Conservation (phyloP, 1,284 basidiomycete genomes). For the Pseudozyma thailandica region DNA sequence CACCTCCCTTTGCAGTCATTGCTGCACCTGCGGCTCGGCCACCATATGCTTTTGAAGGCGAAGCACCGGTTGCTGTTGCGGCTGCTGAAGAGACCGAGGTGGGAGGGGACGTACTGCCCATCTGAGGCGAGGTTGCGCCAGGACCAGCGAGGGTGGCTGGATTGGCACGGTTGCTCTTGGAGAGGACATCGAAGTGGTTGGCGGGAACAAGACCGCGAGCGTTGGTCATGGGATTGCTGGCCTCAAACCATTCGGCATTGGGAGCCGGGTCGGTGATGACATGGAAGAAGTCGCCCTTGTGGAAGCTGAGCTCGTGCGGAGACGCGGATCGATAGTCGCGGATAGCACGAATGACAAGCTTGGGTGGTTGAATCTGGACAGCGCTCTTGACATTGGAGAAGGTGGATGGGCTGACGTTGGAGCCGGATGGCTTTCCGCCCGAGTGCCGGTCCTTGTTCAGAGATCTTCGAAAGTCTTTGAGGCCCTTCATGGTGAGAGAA, state of each 20-base stretch:
- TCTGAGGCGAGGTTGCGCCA: constrained; percentile 31
- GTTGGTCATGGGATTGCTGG: constrained; percentile 81
- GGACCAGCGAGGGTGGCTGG: constrained; percentile 33
- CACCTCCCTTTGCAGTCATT: constrained; percentile 60
- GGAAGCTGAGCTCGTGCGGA: constrained; percentile 88
- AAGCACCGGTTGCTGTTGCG: constrained; percentile 4
- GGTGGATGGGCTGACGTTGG: constrained; percentile 25
- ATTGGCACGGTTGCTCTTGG: constrained; percentile 46
- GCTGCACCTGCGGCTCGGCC: constrained; percentile 45
- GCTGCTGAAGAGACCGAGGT: background rate
- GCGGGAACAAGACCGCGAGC: constrained; percentile 92
- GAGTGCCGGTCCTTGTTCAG: constrained; percentile 61
- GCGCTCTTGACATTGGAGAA: constrained; percentile 53
- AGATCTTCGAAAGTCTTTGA: constrained; percentile 64
- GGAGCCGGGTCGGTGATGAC: constrained; percentile 78
- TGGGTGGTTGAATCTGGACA: constrained; percentile 75
- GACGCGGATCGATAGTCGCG: constrained; percentile 77
- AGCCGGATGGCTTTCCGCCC: constrained; percentile 39
- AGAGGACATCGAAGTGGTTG: constrained; percentile 76
- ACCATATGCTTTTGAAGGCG: constrained; percentile 32
- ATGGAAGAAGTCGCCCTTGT: constrained; percentile 97
- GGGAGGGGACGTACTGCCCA: constrained; percentile 44
- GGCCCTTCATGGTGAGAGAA: constrained; percentile 58
- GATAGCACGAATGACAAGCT: constrained; percentile 93
- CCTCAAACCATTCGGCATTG: constrained; percentile 69